Evolutionary conservation across 805 yeast species (phyloP), one percentile per base, ranked within the genome.

Genomic region (Candida maesae): DNA sequence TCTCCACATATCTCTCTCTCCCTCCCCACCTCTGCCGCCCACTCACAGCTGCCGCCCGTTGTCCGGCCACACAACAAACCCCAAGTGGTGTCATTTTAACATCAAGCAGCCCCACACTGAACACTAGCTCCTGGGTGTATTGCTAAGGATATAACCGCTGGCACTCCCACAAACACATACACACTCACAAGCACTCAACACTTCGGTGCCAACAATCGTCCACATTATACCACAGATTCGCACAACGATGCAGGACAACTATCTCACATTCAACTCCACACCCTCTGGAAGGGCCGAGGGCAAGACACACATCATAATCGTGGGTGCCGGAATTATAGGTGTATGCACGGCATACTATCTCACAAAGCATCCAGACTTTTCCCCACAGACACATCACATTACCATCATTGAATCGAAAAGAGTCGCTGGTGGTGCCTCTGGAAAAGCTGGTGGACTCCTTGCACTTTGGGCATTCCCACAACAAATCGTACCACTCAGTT

Each of bases 391-490:
- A 42, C 80, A 86, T 58, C 89, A 86, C 55, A 85, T 91, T 49
- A 85, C 96, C 6, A 75, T 91, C 15, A 59, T 93, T 12, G 99
- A 91, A 62, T 80, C 91, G 38, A 87, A 86, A 47, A 71, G 95
- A 54, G 95, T 95, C 6, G 99, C 98, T 0, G 95, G 96, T 38
- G 98, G 96, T 35, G 98, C 99, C 15, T 78, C 88, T 31, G 99
- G 99, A 41, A 93, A 91, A 56, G 98, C 99, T 6, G 99, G 98
- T 33, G 99, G 99, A 0, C 70, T 91, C 36, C 65, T 91, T 37
- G 97, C 98, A 1, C 73, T 85, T 17, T 90, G 97, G 95, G 98
- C 98, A 0, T 93, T 93, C 63, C 99, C 99, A 1, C 89, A 84
- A 53, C 96, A 87, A 61, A 78, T 91, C 37, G 98, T 89, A 7